Conservation (phyloP, 2,329 filamentous ascomycete species). For the Lasiodiplodia hormozganensis region DNA sequence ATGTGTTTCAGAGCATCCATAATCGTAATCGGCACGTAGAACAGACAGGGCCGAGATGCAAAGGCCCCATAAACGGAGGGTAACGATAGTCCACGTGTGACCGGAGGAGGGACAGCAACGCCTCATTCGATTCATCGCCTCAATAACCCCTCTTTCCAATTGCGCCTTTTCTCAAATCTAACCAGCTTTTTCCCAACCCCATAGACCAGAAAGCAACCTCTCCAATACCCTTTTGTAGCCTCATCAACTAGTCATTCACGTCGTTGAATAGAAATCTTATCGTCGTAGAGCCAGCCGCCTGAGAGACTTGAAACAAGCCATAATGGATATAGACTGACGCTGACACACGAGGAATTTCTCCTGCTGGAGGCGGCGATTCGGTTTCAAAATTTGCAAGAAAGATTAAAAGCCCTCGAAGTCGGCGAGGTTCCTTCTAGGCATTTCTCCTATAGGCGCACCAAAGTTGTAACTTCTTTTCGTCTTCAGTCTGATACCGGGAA, state of each 20-base stretch:
- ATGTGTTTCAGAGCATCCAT: background rate
- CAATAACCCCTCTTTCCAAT: conserved; percentile 7
- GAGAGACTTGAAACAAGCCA: conserved; percentile 19
- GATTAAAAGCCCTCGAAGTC: conserved; percentile 28
- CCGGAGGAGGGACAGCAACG: conserved; percentile 14
- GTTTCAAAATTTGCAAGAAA: background rate
- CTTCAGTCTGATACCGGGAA: conserved; percentile 46
- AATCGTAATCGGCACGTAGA: background rate
- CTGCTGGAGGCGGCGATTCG: background rate
- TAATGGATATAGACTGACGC: conserved; percentile 14
- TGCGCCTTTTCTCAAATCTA: conserved; percentile 19
- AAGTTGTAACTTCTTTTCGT: conserved; percentile 43
- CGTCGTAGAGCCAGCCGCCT: conserved; percentile 16
- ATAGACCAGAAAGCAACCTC: background rate
- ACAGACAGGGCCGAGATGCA: background rate
- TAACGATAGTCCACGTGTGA: conserved; percentile 9
- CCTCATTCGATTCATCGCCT: background rate
- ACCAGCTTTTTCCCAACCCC: background rate
- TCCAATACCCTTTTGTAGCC: conserved; percentile 16
- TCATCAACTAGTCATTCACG: conserved; percentile 16
- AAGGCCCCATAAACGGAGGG: background rate
- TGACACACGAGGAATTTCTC: background rate
- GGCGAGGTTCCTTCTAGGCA: conserved; percentile 24
- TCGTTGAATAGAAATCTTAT: conserved; percentile 13
- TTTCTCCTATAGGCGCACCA: conserved; percentile 41